These are phyloP conservation scores for Trametes punicea DNA, from an alignment of 768 basidiomycete species.

Conservation along the genomic window DNA sequence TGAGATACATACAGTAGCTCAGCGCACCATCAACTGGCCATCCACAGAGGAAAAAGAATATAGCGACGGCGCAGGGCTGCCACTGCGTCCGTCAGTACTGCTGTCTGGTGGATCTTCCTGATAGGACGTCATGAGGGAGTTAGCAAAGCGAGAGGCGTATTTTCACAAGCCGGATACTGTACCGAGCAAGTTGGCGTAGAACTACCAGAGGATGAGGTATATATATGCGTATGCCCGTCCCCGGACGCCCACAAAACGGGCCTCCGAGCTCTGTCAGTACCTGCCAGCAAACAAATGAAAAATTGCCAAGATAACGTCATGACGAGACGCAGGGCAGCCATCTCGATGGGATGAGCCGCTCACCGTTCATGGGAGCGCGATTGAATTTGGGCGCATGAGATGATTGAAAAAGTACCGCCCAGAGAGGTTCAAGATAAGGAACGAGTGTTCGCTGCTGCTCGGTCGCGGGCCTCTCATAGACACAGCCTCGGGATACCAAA, in stretches of 20 bases:
- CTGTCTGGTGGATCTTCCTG: conserved; percentile 11
- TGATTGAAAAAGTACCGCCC: background rate
- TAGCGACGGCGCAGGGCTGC: conserved; percentile 30
- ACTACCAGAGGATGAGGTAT: conserved; percentile 9
- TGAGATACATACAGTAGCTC: background rate
- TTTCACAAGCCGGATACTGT: background rate
- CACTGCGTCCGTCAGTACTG: conserved; percentile 18
- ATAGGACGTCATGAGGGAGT: conserved; percentile 6
- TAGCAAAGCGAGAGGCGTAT: background rate
- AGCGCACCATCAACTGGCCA: conserved; percentile 26
- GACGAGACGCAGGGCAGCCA: background rate
- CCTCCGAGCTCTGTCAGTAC: conserved; percentile 3
- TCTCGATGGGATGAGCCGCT: conserved; percentile 1
- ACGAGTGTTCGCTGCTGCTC: conserved; percentile 4
- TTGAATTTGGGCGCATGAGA: conserved; percentile 6
- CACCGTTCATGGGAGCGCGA: conserved; percentile 13
- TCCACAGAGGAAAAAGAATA: conserved; percentile 32
- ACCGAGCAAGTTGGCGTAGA: conserved; percentile 11
- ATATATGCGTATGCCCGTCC: conserved; percentile 8
- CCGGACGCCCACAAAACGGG: conserved; percentile 10
- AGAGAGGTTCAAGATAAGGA: conserved; percentile 13
- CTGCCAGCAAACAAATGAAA: conserved; percentile 4
- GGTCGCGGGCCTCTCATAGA: background rate
- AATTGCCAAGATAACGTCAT: conserved; percentile 12
- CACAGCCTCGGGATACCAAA: background rate